Conservation (phyloP, 257 asterid species). For the Lithospermum erythrorhizon region DNA sequence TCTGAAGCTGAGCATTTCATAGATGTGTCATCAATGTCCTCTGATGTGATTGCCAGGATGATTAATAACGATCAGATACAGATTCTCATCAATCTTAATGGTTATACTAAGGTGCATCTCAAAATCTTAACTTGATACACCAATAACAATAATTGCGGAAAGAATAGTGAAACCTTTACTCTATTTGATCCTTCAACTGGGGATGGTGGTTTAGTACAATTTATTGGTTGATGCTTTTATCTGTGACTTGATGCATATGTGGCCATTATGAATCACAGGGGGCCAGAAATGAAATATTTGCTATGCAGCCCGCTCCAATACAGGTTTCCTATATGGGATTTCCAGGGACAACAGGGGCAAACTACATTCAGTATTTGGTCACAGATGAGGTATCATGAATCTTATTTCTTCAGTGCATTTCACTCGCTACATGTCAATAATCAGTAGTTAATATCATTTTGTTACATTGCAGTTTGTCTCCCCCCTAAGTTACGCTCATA, state of each 20-base stretch:
- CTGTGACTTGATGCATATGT: not conserved
- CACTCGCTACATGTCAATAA: conserved; percentile 1
- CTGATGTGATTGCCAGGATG: conserved; percentile 88
- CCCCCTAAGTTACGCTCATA: conserved; percentile 62
- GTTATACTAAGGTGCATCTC: conserved; percentile 74
- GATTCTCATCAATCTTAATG: conserved; percentile 90
- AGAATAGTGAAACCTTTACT: not conserved
- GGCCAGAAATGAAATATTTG: conserved; percentile 97
- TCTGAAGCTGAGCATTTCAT: conserved; percentile 87
- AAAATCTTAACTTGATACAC: conserved; percentile 1
- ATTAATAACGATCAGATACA: conserved; percentile 89
- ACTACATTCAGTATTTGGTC: conserved; percentile 83
- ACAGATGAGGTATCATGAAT: conserved; percentile 67
- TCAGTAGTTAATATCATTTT: not conserved
- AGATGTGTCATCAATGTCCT: conserved; percentile 86
- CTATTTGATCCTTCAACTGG: conserved; percentile 2
- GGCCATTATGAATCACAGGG: conserved; percentile 39
- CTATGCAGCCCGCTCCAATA: conserved; percentile 99
- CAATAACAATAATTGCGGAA: not conserved
- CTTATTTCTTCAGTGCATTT: not conserved
- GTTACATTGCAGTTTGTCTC: conserved; percentile 70
- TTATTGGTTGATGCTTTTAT: not conserved
- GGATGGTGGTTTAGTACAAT: not conserved
- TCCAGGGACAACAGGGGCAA: conserved; percentile 98
- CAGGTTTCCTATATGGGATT: conserved; percentile 99